phyloP scores from a whole-genome alignment of 352 stramenopile species.

The Poterioochromonas sp. region DNA sequence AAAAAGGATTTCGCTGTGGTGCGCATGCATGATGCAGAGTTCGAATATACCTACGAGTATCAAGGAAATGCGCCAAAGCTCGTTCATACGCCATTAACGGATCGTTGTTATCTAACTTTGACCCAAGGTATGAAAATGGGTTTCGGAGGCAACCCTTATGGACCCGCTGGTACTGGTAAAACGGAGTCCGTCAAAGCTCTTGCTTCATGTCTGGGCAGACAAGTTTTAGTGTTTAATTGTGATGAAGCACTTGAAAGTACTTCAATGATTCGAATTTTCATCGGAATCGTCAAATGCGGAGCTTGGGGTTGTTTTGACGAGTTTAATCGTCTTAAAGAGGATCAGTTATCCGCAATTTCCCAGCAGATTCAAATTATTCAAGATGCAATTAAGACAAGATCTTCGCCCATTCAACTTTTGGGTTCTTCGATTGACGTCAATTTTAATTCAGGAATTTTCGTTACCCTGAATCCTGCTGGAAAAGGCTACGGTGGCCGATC shows the following conservation, averaged over 20 bases:
- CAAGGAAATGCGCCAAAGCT: conserved; percentile 82
- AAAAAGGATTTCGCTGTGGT: conserved; percentile 47
- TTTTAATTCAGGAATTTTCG: conserved; percentile 85
- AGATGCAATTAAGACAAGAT: conserved; percentile 75
- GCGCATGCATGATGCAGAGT: conserved; percentile 58
- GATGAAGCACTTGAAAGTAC: conserved; percentile 81
- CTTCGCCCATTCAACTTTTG: conserved; percentile 62
- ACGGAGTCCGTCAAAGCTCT: conserved; percentile 87
- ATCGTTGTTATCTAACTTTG: conserved; percentile 86
- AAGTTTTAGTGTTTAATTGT: conserved; percentile 74
- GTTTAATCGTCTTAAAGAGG: conserved; percentile 87
- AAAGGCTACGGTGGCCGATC: conserved; percentile 83
- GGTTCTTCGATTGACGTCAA: conserved; percentile 72
- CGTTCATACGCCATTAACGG: conserved; percentile 82
- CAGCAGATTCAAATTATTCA: conserved; percentile 90
- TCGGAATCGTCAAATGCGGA: conserved; percentile 82
- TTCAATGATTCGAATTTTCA: conserved; percentile 90
- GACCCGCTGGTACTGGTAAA: conserved; percentile 83
- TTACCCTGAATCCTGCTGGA: conserved; percentile 83
- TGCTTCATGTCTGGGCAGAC: conserved; percentile 69
- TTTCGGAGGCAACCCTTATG: conserved; percentile 84
- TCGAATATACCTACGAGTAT: conserved; percentile 88
- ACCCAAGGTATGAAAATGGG: conserved; percentile 81
- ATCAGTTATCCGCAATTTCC: conserved; percentile 81
- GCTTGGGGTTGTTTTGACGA: conserved; percentile 93